Conservation (phyloP, 371 early-diverging fungal genomes). For the Mucor indicus region DNA sequence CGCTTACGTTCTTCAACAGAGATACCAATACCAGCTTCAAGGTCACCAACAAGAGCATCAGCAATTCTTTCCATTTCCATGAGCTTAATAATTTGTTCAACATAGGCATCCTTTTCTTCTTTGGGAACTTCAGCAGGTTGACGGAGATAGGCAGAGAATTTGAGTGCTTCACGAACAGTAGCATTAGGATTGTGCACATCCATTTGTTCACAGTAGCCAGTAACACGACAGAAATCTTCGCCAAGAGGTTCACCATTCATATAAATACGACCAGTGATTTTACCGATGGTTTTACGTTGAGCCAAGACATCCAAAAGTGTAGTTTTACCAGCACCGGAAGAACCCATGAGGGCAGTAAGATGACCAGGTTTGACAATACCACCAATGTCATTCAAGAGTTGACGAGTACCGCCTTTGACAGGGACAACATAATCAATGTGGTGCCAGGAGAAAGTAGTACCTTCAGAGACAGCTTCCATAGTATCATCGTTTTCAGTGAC, state of each 20-base stretch:
- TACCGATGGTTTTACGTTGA: slow-evolving; percentile 78
- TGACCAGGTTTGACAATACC: slow-evolving; percentile 59
- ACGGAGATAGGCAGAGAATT: slow-evolving; percentile 69
- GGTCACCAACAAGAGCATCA: slow-evolving; percentile 60
- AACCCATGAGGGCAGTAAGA: slow-evolving; percentile 83
- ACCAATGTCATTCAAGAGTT: slow-evolving; percentile 53
- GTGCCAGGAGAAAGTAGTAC: slow-evolving; percentile 60
- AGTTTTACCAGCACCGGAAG: slow-evolving; percentile 89
- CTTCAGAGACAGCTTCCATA: slow-evolving; percentile 41
- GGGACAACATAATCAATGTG: slow-evolving; percentile 59
- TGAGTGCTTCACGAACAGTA: slow-evolving; percentile 68
- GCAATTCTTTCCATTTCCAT: slow-evolving; percentile 65
- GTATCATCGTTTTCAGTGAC: slow-evolving; percentile 23
- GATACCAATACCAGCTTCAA: slow-evolving; percentile 58
- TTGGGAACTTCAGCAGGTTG: slow-evolving; percentile 60
- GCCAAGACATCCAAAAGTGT: slow-evolving; percentile 84
- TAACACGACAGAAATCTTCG: slow-evolving; percentile 66
- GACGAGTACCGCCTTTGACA: slow-evolving; percentile 50
- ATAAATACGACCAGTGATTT: slow-evolving; percentile 68
- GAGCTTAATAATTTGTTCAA: slow-evolving; percentile 66
- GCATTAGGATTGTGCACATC: slow-evolving; percentile 71
- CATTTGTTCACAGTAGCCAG: slow-evolving; percentile 83
- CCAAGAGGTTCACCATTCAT: slow-evolving; percentile 58
- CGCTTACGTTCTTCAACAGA: slow-evolving; percentile 68
- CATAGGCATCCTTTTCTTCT: slow-evolving; percentile 63